A percentile compares a stretch with the other conserved stretches of the same genome.
These are phyloP conservation scores for Umbilicus rupestris DNA, from an alignment of 164 flowering plant species.

Conservation along the genomic window DNA sequence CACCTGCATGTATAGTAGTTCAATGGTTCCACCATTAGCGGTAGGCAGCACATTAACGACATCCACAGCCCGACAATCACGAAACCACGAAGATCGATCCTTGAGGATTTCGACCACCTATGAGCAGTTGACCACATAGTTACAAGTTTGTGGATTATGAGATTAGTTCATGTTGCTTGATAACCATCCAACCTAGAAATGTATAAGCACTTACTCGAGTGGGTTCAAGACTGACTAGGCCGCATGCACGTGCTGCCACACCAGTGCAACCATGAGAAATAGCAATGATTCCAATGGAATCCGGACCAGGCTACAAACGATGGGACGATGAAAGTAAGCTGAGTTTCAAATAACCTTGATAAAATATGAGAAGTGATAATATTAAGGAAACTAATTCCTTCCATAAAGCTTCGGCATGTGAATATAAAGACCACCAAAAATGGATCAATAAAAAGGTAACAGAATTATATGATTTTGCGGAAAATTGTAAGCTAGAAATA, in stretches of 20 bases:
- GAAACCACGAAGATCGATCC: slow-evolving; percentile 92
- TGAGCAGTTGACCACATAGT: slow-evolving; percentile 3
- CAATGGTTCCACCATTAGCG: slow-evolving; percentile 96
- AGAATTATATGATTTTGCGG: background rate
- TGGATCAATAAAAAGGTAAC: background rate
- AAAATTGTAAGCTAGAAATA: no score
- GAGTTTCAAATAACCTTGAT: background rate
- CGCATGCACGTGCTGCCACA: slow-evolving; percentile 77
- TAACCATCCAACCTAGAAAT: background rate
- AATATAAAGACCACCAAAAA: background rate
- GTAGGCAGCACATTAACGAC: slow-evolving; percentile 78
- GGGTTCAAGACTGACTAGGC: slow-evolving; percentile 73
- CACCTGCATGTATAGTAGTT: slow-evolving; percentile 96
- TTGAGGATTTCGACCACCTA: slow-evolving; percentile 96
- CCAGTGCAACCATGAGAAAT: slow-evolving; percentile 77
- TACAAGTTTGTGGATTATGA: background rate
- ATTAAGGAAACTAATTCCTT: background rate
- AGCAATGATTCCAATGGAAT: slow-evolving; percentile 87
- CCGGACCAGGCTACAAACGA: slow-evolving; percentile 76
- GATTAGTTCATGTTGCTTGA: background rate
- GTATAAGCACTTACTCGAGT: slow-evolving; percentile 26
- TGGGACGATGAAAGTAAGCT: background rate
- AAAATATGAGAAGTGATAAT: background rate
- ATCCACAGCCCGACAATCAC: slow-evolving; percentile 92
- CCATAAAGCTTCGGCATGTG: background rate